A percentile compares a stretch with the other conserved stretches of the same genome.
These are phyloP conservation scores for Aspergillus pseudoglaucus DNA, from an alignment of 2,329 filamentous ascomycete species.

Conservation along the genomic window DNA sequence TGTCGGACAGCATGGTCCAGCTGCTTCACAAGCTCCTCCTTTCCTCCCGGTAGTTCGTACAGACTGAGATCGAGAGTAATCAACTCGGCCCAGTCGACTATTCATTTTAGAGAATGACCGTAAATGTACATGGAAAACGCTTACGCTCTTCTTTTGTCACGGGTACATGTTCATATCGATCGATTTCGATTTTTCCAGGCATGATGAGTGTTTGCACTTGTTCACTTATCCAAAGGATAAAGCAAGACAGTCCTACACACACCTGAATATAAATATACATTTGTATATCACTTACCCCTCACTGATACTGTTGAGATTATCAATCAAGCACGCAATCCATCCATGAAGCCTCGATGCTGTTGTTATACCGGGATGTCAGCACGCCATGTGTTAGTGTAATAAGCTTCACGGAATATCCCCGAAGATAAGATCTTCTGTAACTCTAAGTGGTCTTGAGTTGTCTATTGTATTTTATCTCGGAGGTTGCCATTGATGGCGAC, in stretches of 20 bases:
- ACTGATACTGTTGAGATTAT: slow-evolving; percentile 12
- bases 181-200: slow-evolving; percentile 23
- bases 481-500: slow-evolving; percentile 11
- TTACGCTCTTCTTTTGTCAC: slow-evolving; percentile 40
- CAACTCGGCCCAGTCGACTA: slow-evolving; percentile 49
- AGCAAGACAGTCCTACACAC: not conserved
- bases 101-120: slow-evolving; percentile 9
- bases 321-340: slow-evolving; percentile 20
- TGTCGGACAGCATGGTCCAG: slow-evolving; percentile 49
- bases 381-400: slow-evolving; percentile 17
- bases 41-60: slow-evolving; percentile 50
- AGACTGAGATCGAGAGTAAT: slow-evolving; percentile 52
- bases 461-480: not conserved
- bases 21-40: slow-evolving; percentile 48
- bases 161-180: slow-evolving; percentile 40
- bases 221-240: not conserved
- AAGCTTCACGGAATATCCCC: slow-evolving; percentile 5
- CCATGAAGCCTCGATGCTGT: not conserved
- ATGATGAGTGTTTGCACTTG: slow-evolving; percentile 8
- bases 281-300: not conserved
- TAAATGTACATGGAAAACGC: not conserved
- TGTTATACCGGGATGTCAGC: slow-evolving; percentile 6
- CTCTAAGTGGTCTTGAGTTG: not conserved
- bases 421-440: not conserved
- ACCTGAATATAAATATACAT: not conserved